Evolutionary conservation across 1,284 basidiomycete species (phyloP).

Genomic region (Xerocomus amazonicus): DNA sequence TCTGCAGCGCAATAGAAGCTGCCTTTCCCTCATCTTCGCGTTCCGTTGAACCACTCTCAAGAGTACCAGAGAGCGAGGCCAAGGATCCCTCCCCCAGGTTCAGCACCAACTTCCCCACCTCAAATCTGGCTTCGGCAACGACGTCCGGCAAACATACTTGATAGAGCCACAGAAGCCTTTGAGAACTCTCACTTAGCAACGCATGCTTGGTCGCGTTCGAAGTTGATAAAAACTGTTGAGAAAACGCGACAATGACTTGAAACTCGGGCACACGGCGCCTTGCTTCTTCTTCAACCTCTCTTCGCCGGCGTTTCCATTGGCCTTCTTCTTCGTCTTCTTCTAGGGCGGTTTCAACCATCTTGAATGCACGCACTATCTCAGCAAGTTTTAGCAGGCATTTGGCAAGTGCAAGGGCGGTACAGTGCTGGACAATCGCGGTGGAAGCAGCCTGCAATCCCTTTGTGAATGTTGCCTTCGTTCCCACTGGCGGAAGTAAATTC

Average conservation of each 20-base stretch:
- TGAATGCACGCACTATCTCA: slow-evolving; percentile 51
- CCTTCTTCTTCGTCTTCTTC: slow-evolving; percentile 66
- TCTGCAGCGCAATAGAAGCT: slow-evolving; percentile 44
- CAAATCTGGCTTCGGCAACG: slow-evolving; percentile 78
- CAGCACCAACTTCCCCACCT: slow-evolving; percentile 76
- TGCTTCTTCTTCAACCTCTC: slow-evolving; percentile 73
- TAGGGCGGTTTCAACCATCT: slow-evolving; percentile 47
- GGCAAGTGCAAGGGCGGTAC: slow-evolving; percentile 69
- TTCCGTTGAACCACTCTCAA: neutral
- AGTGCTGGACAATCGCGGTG: slow-evolving; percentile 73
- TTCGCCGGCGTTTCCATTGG: slow-evolving; percentile 60
- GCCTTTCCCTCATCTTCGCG: slow-evolving; percentile 9
- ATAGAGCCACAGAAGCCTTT: slow-evolving; percentile 82
- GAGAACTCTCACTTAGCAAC: slow-evolving; percentile 73
- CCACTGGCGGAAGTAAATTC: slow-evolving; percentile 72
- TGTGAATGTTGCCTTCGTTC: slow-evolving; percentile 66
- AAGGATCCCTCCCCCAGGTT: slow-evolving; percentile 38
- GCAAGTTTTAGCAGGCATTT: slow-evolving; percentile 72
- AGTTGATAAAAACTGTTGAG: slow-evolving; percentile 43
- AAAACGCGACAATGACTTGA: slow-evolving; percentile 77
- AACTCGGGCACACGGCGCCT: slow-evolving; percentile 79
- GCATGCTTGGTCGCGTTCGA: slow-evolving; percentile 36
- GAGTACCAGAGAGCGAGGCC: slow-evolving; percentile 18
- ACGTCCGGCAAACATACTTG: slow-evolving; percentile 72
- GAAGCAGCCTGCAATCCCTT: slow-evolving; percentile 74